Evolutionary conservation across 2,329 filamentous ascomycete genomes (phyloP), one percentile per base, ranked within the genome.

Genomic region (Ceratocystis variospora): DNA sequence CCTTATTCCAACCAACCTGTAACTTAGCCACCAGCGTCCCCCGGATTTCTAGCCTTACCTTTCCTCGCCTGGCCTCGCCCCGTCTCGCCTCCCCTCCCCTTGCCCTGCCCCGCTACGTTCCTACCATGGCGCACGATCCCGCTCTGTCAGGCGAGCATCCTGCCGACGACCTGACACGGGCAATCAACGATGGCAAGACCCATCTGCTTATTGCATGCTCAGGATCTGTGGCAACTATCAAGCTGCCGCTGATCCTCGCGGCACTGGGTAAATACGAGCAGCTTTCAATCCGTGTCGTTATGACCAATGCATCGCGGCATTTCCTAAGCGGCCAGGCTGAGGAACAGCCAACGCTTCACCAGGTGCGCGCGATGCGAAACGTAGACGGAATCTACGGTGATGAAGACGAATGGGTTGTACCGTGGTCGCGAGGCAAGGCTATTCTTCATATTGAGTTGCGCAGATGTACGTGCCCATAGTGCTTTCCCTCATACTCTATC

Each of bases 381-480:
- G 88, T 97, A 5, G 90, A 95, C 55, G 89, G 80, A 22, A 80
- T 96, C 61, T 92, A 96, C 75, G 79, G 81, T 7, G 90, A 97
- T 73, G 83, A 84, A n/a, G 89, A 92, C 70, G 94, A 97, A 75
- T 96, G 92, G 91, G 78, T 75, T 1, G 76, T 79, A 12, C 84
- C 89, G 0, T 97, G 93, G 93, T 82, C 80, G 25, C 81, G 92
- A 1, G 89, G 88, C 2, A 83, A 83, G n/a, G 80, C 80, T 2
- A 96, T 99, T 61, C 77, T 97, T 66, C 94, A 99, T 73, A 97
- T 99, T 71, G 90, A 96, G 74, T 77, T 96, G 65, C 80, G 92
- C 37, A 81, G 88, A 44, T 82, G 79, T 68, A 61, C 65, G 66
- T 68, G n/a, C 5, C 15, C 12, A 41, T 15, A 4, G 37, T 41